Evolutionary conservation across 306 rosid species (phyloP).

Genomic region (Geum urbanum): DNA sequence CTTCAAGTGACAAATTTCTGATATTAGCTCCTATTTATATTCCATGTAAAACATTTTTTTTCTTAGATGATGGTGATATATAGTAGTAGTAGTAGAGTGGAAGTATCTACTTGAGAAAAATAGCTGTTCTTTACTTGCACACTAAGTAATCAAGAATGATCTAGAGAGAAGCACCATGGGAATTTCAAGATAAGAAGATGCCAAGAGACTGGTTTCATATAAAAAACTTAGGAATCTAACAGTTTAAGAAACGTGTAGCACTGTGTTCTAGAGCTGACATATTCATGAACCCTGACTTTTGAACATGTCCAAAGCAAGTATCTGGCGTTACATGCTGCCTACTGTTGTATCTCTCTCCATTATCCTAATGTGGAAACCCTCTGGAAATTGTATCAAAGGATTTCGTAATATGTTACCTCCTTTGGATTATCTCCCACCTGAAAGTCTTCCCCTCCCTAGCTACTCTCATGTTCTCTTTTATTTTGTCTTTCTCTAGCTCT

Average conservation of each 20-base stretch:
- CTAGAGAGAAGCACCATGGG: no score
- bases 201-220: not conserved
- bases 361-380: slow-evolving; percentile 63
- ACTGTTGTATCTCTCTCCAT: slow-evolving; percentile 39
- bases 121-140: no score
- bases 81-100: no score
- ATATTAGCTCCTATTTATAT: not conserved
- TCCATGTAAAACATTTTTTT: not conserved
- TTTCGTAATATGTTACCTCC: slow-evolving; percentile 75
- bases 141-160: no score
- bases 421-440: slow-evolving; percentile 23
- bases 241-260: not conserved
- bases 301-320: not conserved
- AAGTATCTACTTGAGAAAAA: not conserved
- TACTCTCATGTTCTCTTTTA: not conserved
- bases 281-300: not conserved
- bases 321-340: slow-evolving; percentile 10
- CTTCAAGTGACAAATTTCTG: not conserved
- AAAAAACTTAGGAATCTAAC: not conserved
- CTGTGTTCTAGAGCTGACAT: not conserved
- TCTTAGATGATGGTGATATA: not conserved
- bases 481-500: not conserved
- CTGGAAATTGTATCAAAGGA: slow-evolving; percentile 76
- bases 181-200: no score
- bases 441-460: not conserved